Evolutionary conservation across 2,329 filamentous ascomycete species (phyloP), one percentile per base, ranked within the genome.

Genomic region (Ambrosiella xylebori): DNA sequence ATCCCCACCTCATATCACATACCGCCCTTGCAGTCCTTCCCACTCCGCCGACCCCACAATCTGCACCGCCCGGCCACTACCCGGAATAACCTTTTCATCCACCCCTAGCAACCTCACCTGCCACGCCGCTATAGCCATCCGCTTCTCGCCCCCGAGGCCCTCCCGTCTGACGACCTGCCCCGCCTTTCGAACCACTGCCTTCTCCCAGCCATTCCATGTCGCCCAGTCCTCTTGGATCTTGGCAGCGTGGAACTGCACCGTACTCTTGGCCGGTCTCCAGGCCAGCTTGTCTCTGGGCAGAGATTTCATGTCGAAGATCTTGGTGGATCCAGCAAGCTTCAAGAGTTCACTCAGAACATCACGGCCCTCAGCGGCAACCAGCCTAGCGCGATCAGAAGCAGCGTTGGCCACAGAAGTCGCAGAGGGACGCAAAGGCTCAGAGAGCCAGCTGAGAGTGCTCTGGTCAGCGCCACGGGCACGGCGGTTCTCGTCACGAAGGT

Each of bases 331-430:
- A 0, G 79, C 79, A 66, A 88, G 75, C 63, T 76, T 76, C 53
- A 88, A 71, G 53, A 88, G 74, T 67, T 84, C 81, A 58, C 76
- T 73, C 13, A 88, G 74, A 1, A 79, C 79, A 61, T 84, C 82
- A 61, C 76, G 76, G 62, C 80, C 78, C 68, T 88, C 84, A 12
- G 76, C 73, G 3, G 74, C 71, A 12, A 86, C 74, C 44, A 80
- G 70, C 51, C 19, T 53, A 13, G 51, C 37, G 8, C 6, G n/a
- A 15, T 53, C 35, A 3, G 73, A 66, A n/a, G 63, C 68, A n/a
- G 63, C 59, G 17, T 72, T 66, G 19, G 41, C 36, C 7, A 7
- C 7, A 36, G 12, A 19, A 35, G 2, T 40, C 1, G 27, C 52
- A 3, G 52, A 35, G 63, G 73, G 73, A 63, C 66, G 71, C 36